Evolutionary conservation across 768 basidiomycete genomes (phyloP), one percentile per base, ranked within the genome.

Genomic region (Mycena polygramma): DNA sequence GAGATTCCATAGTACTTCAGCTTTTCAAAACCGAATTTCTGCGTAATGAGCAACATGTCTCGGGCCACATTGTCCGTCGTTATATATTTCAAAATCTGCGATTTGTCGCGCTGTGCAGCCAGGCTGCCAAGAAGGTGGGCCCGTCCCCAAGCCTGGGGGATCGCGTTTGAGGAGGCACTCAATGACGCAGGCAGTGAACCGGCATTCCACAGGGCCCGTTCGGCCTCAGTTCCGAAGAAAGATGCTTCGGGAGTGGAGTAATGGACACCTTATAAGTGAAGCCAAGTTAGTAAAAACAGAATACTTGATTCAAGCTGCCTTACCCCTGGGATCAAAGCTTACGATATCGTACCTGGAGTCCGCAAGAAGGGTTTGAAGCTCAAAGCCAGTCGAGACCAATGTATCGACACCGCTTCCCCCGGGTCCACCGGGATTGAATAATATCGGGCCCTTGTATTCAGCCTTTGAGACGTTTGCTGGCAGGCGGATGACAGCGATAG

Each of bases 51-150:
- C 24, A 84, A 59, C 83, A 84, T 84, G 63, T 84, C 83, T 2
- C 78, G 75, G 11, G 82, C 83, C 17, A 80, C 81, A 62, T 81
- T 77, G 41, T 83, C 83, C 14, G 83, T 83, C 54, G 79, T 82
- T 17, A 83, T 79, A 60, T 80, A 79, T 17, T 65, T 63, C 52
- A 82, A 62, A 36, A 75, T 70, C 9, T 46, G 75, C 5, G 79
- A 79, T 13, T 73, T 61, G 39, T 82, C 79, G 22, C 76, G 75
- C 52, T 82, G 78, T 20, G 71, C 74, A 20, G 82, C 84, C 24
- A 84, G 74, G 53, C 75, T 70, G 7, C 81, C 80, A 14, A 76
- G 60, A 52, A 82, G 68, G 64, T 77, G 75, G 14, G 80, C 77
- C 13, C 77, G 78, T 0, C 81, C 83, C 82, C 81, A 83, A 3